phyloP scores from a whole-genome alignment of 352 stramenopile genomes.

The Phytophthora agathidicida region DNA sequence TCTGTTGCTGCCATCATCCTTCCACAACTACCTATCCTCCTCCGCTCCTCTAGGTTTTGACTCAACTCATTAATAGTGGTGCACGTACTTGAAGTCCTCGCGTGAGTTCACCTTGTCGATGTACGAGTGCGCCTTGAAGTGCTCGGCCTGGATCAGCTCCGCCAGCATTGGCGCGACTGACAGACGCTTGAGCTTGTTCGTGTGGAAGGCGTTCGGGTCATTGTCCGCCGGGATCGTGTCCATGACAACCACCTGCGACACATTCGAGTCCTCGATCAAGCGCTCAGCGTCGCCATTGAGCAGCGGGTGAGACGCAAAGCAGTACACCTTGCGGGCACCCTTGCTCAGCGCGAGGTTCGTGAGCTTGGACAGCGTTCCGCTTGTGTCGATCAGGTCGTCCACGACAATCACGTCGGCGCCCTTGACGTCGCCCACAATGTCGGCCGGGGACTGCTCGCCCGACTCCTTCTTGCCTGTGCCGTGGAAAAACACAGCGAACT shows the following conservation, averaged over 20 bases:
- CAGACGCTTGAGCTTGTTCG: conserved; percentile 89
- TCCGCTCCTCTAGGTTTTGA: conserved; percentile 1
- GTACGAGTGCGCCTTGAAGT: conserved; percentile 92
- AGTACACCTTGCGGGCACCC: conserved; percentile 89
- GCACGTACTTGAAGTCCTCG: conserved; percentile 88
- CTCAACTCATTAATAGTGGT: conserved; percentile 67
- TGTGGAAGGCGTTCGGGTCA: conserved; percentile 60
- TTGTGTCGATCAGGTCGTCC: conserved; percentile 92
- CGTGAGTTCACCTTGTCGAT: conserved; percentile 86
- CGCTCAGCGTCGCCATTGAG: conserved; percentile 88
- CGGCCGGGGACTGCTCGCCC: conserved; percentile 65
- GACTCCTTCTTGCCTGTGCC: conserved; percentile 56
- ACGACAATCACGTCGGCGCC: conserved; percentile 92
- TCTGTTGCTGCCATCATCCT: conserved; percentile 18
- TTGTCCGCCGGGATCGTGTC: conserved; percentile 88
- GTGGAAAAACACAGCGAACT: conserved; percentile 87
- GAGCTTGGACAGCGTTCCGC: conserved; percentile 81
- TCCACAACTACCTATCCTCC: conserved; percentile 25
- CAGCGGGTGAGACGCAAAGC: conserved; percentile 91
- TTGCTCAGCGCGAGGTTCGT: conserved; percentile 80
- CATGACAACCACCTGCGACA: conserved; percentile 90
- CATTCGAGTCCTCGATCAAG: conserved; percentile 82
- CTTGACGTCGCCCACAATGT: conserved; percentile 91
- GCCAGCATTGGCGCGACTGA: conserved; percentile 89
- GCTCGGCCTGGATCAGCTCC: conserved; percentile 91